Evolutionary conservation across 2,329 filamentous ascomycete genomes (phyloP), one percentile per base, ranked within the genome.

Genomic region (Scolecobasidium constrictum): DNA sequence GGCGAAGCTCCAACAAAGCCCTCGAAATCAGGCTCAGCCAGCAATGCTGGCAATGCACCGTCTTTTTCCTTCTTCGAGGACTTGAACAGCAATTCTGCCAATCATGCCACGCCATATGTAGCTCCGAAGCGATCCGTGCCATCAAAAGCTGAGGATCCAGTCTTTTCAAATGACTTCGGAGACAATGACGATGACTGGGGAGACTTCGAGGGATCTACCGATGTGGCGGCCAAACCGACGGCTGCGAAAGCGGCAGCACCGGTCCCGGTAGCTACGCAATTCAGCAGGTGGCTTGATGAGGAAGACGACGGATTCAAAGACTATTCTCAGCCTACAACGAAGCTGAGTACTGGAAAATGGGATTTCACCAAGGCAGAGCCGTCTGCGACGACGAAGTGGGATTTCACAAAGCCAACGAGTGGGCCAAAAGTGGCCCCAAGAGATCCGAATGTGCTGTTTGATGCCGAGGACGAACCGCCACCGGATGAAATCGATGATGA

Each of bases 361-460:
- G 15, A 5, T 3, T 38, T 33, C 19, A 11, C 42, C 7, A 39
- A 16, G 35, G 18, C 18, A 13, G n/a, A 31, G 9, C 26, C 26
- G 9, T n/a, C 26, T n/a, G 26, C n/a, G 26, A 31, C 26, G n/a
- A 31, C 9, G n/a, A n/a, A n/a, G n/a, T n/a, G n/a, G n/a, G n/a
- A 9, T 11, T 18, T 17, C 35, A 18, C n/a, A 13, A 17, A 31
- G 9, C 39, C 26, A 17, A 39, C 7, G 6, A 6, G 7, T 13
- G 12, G n/a, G 20, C 43, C 43, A 22, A 23, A 56, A 22, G 43
- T 52, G n/a, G 9, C 26, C 9, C 26, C 26, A 7, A 31, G 26
- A 15, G 59, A 63, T 47, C 53, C 60, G 3, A 62, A 55, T 44
- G 59, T 64, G 3, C 47, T 64, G 2, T 64, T 64, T 43, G 61